Evolutionary conservation across 192 early-diverging fungal species (phyloP).

Genomic region (Coemansia sp.): DNA sequence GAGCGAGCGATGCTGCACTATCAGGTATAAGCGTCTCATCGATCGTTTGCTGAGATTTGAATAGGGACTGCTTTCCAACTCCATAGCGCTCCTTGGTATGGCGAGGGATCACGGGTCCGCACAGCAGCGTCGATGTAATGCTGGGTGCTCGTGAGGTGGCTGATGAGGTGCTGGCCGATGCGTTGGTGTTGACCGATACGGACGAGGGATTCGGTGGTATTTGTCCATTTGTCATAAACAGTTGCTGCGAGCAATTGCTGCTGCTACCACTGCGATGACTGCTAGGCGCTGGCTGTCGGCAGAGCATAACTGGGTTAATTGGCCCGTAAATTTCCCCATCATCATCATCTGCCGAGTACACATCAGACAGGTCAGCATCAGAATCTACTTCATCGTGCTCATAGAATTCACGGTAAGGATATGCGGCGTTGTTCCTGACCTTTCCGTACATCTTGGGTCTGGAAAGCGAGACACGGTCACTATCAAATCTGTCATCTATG

Average conservation of each 20-base stretch:
- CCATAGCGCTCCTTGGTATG: conserved; percentile 14
- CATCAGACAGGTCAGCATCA: conserved; percentile 32
- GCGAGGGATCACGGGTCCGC: conserved; percentile 40
- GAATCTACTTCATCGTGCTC: conserved; percentile 8
- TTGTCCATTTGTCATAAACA: background rate
- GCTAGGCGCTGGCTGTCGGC: conserved; percentile 15
- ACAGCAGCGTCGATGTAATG: conserved; percentile 23
- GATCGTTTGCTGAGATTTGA: conserved; percentile 28
- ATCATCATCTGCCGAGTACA: conserved; percentile 16
- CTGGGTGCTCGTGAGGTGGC: conserved; percentile 16
- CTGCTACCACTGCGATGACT: conserved; percentile 6
- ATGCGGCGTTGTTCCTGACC: conserved; percentile 5
- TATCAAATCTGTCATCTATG: conserved; percentile 28
- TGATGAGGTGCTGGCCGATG: conserved; percentile 13
- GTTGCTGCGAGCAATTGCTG: conserved; percentile 6
- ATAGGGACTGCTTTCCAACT: conserved; percentile 11
- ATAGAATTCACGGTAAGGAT: conserved; percentile 25
- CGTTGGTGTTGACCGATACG: conserved; percentile 2
- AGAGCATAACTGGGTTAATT: background rate
- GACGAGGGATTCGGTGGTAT: background rate
- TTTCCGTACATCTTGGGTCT: conserved; percentile 6
- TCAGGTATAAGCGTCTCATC: background rate
- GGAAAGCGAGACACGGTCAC: conserved; percentile 36
- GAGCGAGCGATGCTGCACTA: too few species aligned
- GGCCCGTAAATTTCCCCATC: conserved; percentile 4